Conservation (phyloP, 805 yeast species). For the Tanozyma kutaoensis region DNA sequence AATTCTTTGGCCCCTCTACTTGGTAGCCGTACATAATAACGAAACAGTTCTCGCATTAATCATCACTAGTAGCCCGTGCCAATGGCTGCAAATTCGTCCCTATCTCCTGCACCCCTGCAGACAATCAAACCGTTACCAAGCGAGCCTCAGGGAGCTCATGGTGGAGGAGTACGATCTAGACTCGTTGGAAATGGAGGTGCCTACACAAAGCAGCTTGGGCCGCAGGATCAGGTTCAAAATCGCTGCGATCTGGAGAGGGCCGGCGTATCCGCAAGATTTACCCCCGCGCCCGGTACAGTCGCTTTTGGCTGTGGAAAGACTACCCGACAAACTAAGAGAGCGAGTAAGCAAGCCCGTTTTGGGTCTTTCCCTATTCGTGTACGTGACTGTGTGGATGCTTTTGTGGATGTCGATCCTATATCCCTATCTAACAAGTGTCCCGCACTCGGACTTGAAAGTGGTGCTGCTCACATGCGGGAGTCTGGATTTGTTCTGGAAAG, state of each 20-base stretch:
- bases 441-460: slow-evolving; percentile 9
- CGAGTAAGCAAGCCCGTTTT: no score
- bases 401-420: neutral
- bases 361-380: slow-evolving; percentile 8
- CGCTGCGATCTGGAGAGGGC: neutral
- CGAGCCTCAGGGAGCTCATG: no score
- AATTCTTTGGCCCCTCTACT: slow-evolving; percentile 31
- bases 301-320: slow-evolving; percentile 21
- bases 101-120: no score
- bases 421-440: neutral
- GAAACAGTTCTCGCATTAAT: no score
- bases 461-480: slow-evolving; percentile 36
- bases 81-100: no score
- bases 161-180: no score
- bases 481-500: slow-evolving; percentile 48
- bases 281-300: slow-evolving; percentile 3
- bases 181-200: no score
- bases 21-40: no score
- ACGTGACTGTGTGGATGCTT: neutral
- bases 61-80: no score
- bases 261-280: slow-evolving; percentile 2
- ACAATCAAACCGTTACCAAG: no score
- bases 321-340: slow-evolving; percentile 25
- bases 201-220: no score
- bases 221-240: no score